Evolutionary conservation across 805 yeast species (phyloP), one percentile per base, ranked within the genome.

Genomic region (Metschnikowia anglica): DNA sequence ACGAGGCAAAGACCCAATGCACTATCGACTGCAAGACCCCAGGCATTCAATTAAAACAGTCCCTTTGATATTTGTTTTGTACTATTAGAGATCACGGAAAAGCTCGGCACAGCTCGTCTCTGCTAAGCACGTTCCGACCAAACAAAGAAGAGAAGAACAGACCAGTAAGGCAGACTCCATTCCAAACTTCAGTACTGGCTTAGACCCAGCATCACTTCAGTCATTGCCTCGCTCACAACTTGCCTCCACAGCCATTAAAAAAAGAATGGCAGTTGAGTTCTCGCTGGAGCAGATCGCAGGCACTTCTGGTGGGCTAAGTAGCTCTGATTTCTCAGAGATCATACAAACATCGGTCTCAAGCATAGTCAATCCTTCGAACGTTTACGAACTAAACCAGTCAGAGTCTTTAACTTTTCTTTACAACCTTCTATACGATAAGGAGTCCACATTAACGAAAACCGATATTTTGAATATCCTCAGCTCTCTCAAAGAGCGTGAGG

Each of bases 351-450:
- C 49, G 1, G 39, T n/a, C 2, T 26, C 29, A 7, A 42, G 39
- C 28, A 31, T 39, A 2, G 39, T 37, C 27, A 47, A 48, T 19
- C 39, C 52, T 4, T 48, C 52, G n/a, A 58, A 53, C 33, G 70
- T 67, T 31, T 68, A 66, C 46, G 74, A 70, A 44, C 55, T 68
- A 31, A 63, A 56, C 52, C 71, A 61, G 47, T 66, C 72, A 1
- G 73, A 70, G 37, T 65, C 72, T n/a, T 53, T 68, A 27, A 63
- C 70, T 2, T 68, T 70, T 43, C 54, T 68, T 20, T 66, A 65
- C 55, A 67, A 68, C 50, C 52, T 70, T 17, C 54, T 70, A 16
- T 67, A 66, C 46, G 74, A 69, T 48, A 63, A 62, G 9, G 45
- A 56, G 15, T 65, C 73, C 2, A 34, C 48, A 7, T 54, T 70